Evolutionary conservation across 225 moss, liverwort and hornwort species (phyloP), one percentile per base, ranked within the genome.

Genomic region (Climacium dendroides): DNA sequence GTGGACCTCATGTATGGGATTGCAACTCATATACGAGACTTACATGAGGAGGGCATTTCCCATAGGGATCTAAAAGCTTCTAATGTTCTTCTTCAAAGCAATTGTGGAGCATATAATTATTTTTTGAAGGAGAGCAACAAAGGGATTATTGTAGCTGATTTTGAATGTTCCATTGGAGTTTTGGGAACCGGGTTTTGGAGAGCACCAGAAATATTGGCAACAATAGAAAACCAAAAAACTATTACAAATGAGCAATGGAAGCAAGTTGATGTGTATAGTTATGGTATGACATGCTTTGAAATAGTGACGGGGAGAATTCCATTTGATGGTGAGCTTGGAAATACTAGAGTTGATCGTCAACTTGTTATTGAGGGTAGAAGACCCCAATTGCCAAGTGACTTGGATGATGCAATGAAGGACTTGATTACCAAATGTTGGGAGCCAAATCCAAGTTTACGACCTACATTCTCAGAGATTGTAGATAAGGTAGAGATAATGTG

Each of bases 221-320:
- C 50, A 13, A 1, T 20, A 7, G 6, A 11, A 48, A 74, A 48
- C 1, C 0, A 6, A 3, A 6, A 4, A 1, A 11, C 20, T 66
- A 6, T 66, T 10, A 66, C 66, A 35, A 30, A 65, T 19, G 65
- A 66, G 20, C n/a, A 66, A n/a, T 66, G 66, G 66, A 13, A 66
- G 22, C 22, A 66, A 37, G 66, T 22, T 0, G 17, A 66, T 7
- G n/a, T 66, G 4, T 66, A 66, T 37, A 66, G 66, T 66, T 66
- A 20, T 66, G 66, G 66, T 10, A 66, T 66, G 66, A 37, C 9
- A 11, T 66, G n/a, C n/a, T 66, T 66, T 37, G 66, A 66, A 11
- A 20, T 66, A 11, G 66, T 66, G n/a, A 66, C 66, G 4, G n/a
- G 66, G 20, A n/a, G 22, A 22, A 20, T 66, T 37, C 66, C 66